Conservation (phyloP, 805 yeast genomes). For the Ogataea ganodermae region DNA sequence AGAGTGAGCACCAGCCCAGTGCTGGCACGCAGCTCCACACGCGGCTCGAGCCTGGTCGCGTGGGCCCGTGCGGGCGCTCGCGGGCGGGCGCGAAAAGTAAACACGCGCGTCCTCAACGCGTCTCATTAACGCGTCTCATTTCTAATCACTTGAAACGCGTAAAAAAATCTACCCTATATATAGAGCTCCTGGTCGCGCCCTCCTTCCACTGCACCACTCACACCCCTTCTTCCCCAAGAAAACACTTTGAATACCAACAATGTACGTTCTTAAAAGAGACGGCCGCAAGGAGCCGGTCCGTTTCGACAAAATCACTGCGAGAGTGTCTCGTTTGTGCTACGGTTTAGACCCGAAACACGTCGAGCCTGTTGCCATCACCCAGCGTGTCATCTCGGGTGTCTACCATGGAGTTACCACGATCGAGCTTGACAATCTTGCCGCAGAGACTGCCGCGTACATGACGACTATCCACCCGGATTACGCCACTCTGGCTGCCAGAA, state of each 20-base stretch:
- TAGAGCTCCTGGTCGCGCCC: constrained; percentile 1
- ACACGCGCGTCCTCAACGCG: constrained; percentile 4
- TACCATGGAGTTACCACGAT: constrained; percentile 96
- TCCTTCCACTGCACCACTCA: not conserved
- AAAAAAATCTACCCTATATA: constrained; percentile 10
- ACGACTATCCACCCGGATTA: constrained; percentile 98
- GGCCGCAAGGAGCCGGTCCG: constrained; percentile 94
- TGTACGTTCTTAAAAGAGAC: constrained; percentile 90
- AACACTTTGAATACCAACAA: constrained; percentile 28
- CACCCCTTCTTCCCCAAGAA: not conserved
- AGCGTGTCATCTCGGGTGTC: constrained; percentile 92
- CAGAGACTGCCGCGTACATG: constrained; percentile 97
- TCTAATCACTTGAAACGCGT: constrained; percentile 11
- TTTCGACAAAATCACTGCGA: constrained; percentile 95
- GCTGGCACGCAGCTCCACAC: too few relatives aligned
- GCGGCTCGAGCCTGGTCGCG: too few relatives aligned
- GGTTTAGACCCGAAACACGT: constrained; percentile 90
- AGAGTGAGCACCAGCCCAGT: too few relatives aligned
- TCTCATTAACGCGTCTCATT: constrained; percentile 3
- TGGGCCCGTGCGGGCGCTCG: not conserved
- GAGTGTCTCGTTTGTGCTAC: constrained; percentile 90
- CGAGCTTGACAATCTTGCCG: constrained; percentile 78
- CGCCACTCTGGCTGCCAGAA: constrained; percentile 91
- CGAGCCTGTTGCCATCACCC: constrained; percentile 95
- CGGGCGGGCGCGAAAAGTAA: constrained; percentile 7